phyloP scores from a whole-genome alignment of 371 early-diverging fungal species.

The Rhizopus sp. region DNA sequence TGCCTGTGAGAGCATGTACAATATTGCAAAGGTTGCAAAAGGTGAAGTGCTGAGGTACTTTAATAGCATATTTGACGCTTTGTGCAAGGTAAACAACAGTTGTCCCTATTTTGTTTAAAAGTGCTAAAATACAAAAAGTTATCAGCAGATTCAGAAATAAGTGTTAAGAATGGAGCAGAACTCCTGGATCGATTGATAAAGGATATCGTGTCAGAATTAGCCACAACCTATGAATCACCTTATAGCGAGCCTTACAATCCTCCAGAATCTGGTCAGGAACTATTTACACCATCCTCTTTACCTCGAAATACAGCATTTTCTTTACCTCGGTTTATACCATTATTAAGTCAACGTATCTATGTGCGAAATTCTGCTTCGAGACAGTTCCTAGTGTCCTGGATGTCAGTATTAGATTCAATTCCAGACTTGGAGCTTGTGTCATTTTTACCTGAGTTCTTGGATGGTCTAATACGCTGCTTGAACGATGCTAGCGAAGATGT shows the following conservation, averaged over 20 bases:
- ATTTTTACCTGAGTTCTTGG: conserved; percentile 86
- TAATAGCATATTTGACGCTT: conserved; percentile 91
- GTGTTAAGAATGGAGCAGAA: conserved; percentile 89
- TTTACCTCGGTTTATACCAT: conserved; percentile 85
- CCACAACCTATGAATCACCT: conserved; percentile 62
- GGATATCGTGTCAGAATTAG: conserved; percentile 90
- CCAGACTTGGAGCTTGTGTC: conserved; percentile 89
- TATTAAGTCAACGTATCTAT: conserved; percentile 85
- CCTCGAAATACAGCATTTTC: conserved; percentile 69
- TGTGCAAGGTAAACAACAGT: conserved; percentile 72
- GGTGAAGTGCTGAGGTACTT: conserved; percentile 83
- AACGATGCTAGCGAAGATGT: conserved; percentile 88
- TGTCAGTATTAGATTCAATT: conserved; percentile 82
- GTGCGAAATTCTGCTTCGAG: conserved; percentile 83
- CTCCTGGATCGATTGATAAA: conserved; percentile 87
- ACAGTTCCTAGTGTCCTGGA: conserved; percentile 92
- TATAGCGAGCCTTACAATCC: conserved; percentile 34
- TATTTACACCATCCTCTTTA: conserved; percentile 28
- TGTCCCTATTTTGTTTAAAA: not conserved
- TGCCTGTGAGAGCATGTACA: conserved; percentile 95
- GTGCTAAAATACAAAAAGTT: conserved; percentile 41
- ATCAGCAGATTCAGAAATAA: conserved; percentile 80
- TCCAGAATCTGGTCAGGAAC: conserved; percentile 24
- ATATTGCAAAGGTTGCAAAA: conserved; percentile 91
- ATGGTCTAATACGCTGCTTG: conserved; percentile 82